phyloP scores from a whole-genome alignment of 371 early-diverging fungal genomes.

The Lichtheimia ramosa region DNA sequence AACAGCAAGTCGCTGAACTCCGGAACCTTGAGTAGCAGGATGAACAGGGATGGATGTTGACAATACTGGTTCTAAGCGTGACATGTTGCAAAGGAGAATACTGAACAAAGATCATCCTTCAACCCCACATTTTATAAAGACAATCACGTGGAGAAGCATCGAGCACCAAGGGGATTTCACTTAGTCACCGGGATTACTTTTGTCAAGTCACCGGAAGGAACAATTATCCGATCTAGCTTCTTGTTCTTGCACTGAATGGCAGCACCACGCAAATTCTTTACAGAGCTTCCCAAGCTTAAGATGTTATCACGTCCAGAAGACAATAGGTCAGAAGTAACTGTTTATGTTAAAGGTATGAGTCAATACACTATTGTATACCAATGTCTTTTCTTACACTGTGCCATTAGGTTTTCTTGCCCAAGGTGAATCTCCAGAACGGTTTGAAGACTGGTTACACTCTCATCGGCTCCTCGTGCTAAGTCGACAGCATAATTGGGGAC shows the following conservation, averaged over 20 bases:
- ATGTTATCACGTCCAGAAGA: slow-evolving; percentile 35
- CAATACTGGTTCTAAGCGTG: slow-evolving; percentile 6
- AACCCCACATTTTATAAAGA: neutral
- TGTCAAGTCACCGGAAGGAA: no score
- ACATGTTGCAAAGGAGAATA: slow-evolving; percentile 9
- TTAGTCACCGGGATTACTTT: no score
- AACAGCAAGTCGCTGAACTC: slow-evolving; percentile 26
- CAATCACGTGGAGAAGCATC: no score
- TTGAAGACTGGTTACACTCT: slow-evolving; percentile 53
- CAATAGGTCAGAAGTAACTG: slow-evolving; percentile 38
- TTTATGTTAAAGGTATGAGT: slow-evolving; percentile 45
- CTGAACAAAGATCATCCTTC: neutral
- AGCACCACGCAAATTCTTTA: slow-evolving; percentile 31
- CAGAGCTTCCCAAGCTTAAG: slow-evolving; percentile 37
- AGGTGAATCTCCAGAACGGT: slow-evolving; percentile 44
- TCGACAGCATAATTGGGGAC: slow-evolving; percentile 38
- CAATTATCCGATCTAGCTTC: no score
- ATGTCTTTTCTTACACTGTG: neutral
- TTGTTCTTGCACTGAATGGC: no score
- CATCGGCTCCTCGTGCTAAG: slow-evolving; percentile 44
- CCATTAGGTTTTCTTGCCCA: slow-evolving; percentile 27
- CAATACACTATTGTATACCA: no score
- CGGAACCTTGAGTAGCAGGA: slow-evolving; percentile 22
- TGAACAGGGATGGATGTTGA: slow-evolving; percentile 23
- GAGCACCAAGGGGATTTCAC: no score